Percentiles rank a stretch among this genome's conserved stretches.
These are phyloP conservation scores for Epithele typhae DNA, from an alignment of 768 basidiomycete genomes.

Conservation along the genomic window DNA sequence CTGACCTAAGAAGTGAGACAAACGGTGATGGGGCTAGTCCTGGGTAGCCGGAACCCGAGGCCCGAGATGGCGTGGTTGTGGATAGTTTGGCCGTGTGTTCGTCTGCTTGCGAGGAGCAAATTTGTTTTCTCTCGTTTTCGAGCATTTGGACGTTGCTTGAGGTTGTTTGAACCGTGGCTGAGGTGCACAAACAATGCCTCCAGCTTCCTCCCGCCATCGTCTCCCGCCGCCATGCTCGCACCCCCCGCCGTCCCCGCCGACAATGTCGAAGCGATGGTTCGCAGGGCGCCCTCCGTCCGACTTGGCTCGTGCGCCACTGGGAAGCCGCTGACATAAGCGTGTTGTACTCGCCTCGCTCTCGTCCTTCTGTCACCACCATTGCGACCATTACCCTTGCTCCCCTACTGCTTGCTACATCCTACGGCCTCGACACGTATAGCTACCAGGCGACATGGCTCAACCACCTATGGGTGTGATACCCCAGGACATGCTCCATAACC, in stretches of 20 bases:
- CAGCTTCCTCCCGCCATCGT: constrained; percentile 5
- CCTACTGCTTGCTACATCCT: too few relatives aligned
- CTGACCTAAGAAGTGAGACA: too few relatives aligned
- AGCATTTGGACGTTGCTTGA: constrained; percentile 68
- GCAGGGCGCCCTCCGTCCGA: neutral
- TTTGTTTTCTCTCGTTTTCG: constrained; percentile 76
- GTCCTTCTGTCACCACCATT: constrained; percentile 1
- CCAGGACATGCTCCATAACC: constrained; percentile 53
- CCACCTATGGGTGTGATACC: constrained; percentile 53
- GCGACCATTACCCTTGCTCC: neutral
- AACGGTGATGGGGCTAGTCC: too few relatives aligned
- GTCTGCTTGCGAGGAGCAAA: constrained; percentile 29
- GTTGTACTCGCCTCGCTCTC: constrained; percentile 19
- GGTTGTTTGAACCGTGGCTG: constrained; percentile 48
- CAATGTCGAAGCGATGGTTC: constrained; percentile 1
- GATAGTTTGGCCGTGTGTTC: constrained; percentile 31
- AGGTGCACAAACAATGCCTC: constrained; percentile 35
- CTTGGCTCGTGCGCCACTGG: constrained; percentile 25
- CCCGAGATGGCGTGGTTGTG: constrained; percentile 15
- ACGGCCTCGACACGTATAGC: too few relatives aligned
- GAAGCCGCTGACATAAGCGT: constrained; percentile 27
- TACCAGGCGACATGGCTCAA: constrained; percentile 31
- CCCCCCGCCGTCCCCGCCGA: constrained; percentile 10
- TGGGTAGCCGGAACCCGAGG: too few relatives aligned
- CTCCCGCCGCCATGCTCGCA: constrained; percentile 4